These are phyloP conservation scores for Gamarada debralockiae DNA, from an alignment of 495 filamentous ascomycete genomes.

Conservation along the genomic window DNA sequence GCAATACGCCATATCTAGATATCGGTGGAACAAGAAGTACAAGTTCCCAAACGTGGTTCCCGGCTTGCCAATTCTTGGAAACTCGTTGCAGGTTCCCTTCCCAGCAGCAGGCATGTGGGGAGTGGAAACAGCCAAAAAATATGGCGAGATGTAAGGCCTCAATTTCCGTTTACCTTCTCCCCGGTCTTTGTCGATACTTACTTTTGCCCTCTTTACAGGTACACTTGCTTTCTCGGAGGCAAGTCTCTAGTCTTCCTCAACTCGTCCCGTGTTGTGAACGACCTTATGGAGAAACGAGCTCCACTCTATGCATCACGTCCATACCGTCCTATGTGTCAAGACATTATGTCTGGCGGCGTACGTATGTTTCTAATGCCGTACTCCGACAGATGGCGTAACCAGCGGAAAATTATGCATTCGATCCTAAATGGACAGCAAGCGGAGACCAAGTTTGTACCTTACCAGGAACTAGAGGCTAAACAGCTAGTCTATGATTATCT, in stretches of 20 bases:
- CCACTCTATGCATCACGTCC: constrained; percentile 27
- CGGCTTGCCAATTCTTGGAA: constrained; percentile 16
- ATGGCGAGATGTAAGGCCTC: constrained; percentile 17
- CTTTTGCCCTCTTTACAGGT: not conserved
- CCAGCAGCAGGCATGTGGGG: constrained; percentile 11
- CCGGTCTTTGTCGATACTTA: not conserved
- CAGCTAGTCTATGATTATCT: constrained; percentile 36
- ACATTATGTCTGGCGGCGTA: constrained; percentile 27
- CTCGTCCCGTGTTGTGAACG: constrained; percentile 28
- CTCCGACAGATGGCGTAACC: constrained; percentile 24
- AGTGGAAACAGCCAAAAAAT: constrained; percentile 6
- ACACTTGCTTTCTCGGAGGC: constrained; percentile 6
- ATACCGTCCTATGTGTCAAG: constrained; percentile 25
- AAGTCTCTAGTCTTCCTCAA: constrained; percentile 28
- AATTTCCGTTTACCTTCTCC: not conserved
- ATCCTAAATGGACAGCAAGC: constrained; percentile 34
- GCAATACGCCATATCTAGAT: no score
- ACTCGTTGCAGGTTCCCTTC: constrained; percentile 9
- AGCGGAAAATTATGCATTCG: constrained; percentile 36
- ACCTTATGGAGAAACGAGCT: constrained; percentile 30
- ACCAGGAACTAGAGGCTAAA: constrained; percentile 38
- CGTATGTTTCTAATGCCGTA: constrained; percentile 29
- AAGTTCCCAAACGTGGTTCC: constrained; percentile 11
- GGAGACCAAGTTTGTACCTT: constrained; percentile 29
- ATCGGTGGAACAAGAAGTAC: constrained; percentile 14